Evolutionary conservation across 441 rosid genomes (phyloP).

Genomic region (Biscutella laevigata): DNA sequence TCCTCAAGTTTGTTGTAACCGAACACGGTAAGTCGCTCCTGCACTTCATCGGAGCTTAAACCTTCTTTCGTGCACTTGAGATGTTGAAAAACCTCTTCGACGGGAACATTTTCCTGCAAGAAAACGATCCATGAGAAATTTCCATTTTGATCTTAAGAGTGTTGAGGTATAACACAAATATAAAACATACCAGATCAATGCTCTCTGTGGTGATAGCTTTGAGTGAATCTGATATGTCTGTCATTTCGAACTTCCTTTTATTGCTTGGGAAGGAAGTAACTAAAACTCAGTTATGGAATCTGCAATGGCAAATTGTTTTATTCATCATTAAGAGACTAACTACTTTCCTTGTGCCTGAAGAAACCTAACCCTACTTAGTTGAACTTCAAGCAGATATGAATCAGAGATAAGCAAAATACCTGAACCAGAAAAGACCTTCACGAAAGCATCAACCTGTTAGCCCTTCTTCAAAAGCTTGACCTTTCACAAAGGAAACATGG

Average conservation of each 20-base stretch:
- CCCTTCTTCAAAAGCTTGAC: no score
- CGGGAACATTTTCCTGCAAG: constrained; percentile 51
- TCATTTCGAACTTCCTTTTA: constrained; percentile 22
- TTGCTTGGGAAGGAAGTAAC: constrained; percentile 24
- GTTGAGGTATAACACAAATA: neutral
- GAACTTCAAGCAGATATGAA: no score
- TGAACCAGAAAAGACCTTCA: no score
- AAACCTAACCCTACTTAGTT: no score
- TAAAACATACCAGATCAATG: constrained; percentile 22
- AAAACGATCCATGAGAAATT: neutral
- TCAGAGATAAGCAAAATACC: no score
- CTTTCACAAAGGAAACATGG: no score
- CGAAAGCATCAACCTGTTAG: no score
- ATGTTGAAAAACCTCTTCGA: constrained; percentile 50
- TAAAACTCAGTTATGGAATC: no score
- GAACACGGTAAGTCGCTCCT: constrained; percentile 38
- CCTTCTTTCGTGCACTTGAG: constrained; percentile 47
- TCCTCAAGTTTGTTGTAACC: constrained; percentile 61
- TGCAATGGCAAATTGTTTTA: no score
- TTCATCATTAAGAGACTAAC: no score
- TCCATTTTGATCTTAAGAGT: neutral
- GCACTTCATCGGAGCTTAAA: constrained; percentile 33
- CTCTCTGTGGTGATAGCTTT: constrained; percentile 24
- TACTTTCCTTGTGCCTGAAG: no score
- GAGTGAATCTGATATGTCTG: constrained; percentile 17